Evolutionary conservation across 2,329 filamentous ascomycete species (phyloP), one percentile per base, ranked within the genome.

Genomic region (Exserohilum rostratum): DNA sequence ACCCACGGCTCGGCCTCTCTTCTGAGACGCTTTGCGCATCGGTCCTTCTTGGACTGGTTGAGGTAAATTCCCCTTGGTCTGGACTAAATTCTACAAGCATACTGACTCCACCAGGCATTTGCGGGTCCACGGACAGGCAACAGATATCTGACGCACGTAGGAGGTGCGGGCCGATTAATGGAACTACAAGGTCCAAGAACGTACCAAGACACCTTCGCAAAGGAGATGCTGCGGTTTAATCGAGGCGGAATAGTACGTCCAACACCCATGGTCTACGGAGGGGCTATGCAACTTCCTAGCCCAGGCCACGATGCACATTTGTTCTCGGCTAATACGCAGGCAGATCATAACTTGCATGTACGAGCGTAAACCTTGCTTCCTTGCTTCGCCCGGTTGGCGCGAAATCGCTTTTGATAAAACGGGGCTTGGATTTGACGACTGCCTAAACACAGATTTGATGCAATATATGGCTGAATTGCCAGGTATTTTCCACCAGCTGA

Each of bases 291-390:
- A 33, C 20, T 7, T 10, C 17, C 7, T 9, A 33, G 42, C 18
- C 10, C 6, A 6, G 11, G 6, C 29, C 17, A 27, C 10, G 11
- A 15, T 27, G 17, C 27, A 46, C 11, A 6, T 1, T 7, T 3
- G 0, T n/a, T 39, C 17, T 15, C 39, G 13, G 46, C 54, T 61
- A 40, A 59, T n/a, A 22, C 1, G 4, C 34, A 10, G 11, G 0
- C 12, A 73, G 70, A 72, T 73, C 22, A 68, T 73, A 3, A 69
- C 65, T 4, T 67, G 67, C 11, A 66, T 72, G 35, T 74, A 71
- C 45, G 58, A 67, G 47, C 55, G 67, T 7, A 68, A 66, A 45
- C 58, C 62, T 12, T 72, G 70, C 42, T 72, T 75, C 40, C 67
- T 75, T 9, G 58, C 62, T 11, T 53, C 55, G 22, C 66, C 65